Evolutionary conservation across 495 filamentous ascomycete species (phyloP).

Genomic region (Penicillium bovifimosum): DNA sequence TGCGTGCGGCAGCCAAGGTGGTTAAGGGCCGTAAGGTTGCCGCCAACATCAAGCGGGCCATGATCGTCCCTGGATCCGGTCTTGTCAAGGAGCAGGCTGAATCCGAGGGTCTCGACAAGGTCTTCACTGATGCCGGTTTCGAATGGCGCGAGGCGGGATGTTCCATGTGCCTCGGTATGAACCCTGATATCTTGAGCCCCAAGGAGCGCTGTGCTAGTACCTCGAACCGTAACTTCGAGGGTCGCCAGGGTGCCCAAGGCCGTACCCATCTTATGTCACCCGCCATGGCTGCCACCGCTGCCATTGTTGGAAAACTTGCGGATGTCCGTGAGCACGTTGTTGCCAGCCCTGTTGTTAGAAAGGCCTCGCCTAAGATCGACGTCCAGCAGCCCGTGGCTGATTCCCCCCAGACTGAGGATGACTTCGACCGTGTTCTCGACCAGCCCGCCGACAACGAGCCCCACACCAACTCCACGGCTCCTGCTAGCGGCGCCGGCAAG

Average conservation of each 20-base stretch:
- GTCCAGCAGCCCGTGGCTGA: constrained; percentile 62
- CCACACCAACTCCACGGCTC: constrained; percentile 49
- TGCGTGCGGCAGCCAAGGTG: constrained; percentile 79
- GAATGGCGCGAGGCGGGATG: constrained; percentile 98
- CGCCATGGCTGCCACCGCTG: constrained; percentile 90
- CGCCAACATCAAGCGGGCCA: constrained; percentile 80
- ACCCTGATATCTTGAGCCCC: constrained; percentile 94
- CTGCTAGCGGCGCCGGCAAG: constrained; percentile 29
- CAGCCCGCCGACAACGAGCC: constrained; percentile 65
- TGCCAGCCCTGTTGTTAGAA: constrained; percentile 51
- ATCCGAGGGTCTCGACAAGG: constrained; percentile 83
- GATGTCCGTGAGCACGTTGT: constrained; percentile 78
- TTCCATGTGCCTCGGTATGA: constrained; percentile 99
- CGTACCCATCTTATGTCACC: constrained; percentile 96
- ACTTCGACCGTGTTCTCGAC: constrained; percentile 72
- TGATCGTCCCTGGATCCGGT: constrained; percentile 95
- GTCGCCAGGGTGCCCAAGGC: constrained; percentile 87
- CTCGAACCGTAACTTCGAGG: constrained; percentile 97
- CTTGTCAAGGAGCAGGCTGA: constrained; percentile 93
- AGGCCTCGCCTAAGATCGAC: constrained; percentile 48
- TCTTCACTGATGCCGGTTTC: constrained; percentile 87
- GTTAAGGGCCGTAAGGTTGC: constrained; percentile 84
- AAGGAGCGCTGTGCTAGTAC: constrained; percentile 92
- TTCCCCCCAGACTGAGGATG: constrained; percentile 69
- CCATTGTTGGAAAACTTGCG: constrained; percentile 81